phyloP scores from a whole-genome alignment of 306 rosid species.

The Begonia peltatifolia region DNA sequence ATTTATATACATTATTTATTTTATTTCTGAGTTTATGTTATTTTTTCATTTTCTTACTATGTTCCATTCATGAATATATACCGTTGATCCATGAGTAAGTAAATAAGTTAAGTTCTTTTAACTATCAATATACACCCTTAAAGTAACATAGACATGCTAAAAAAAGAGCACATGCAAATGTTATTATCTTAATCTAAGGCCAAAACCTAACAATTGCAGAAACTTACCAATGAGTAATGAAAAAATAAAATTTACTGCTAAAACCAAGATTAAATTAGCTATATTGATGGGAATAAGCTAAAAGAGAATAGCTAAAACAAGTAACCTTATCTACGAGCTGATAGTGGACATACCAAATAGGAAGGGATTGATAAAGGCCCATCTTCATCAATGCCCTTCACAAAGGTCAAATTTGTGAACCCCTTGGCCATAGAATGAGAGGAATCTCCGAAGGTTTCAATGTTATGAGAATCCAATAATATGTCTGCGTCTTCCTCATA shows the following conservation, averaged over 20 bases:
- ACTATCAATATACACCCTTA: no score
- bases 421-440: slow-evolving; percentile 23
- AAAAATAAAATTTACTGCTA: not conserved
- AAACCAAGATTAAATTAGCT: not conserved
- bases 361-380: slow-evolving; percentile 35
- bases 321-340: not conserved
- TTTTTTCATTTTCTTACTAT: no score
- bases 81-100: no score
- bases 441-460: slow-evolving; percentile 59
- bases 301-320: not conserved
- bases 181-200: no score
- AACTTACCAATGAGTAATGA: no score
- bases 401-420: slow-evolving; percentile 31
- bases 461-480: slow-evolving; percentile 43
- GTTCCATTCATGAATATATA: no score
- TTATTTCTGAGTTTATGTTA: no score
- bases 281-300: slow-evolving; percentile 7
- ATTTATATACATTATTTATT: no score
- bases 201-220: no score
- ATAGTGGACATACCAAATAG: slow-evolving; percentile 32
- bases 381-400: slow-evolving; percentile 34
- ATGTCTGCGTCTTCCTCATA: slow-evolving; percentile 52
- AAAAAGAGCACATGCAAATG: no score
- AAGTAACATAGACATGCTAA: no score
- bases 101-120: no score